Evolutionary conservation across 192 early-diverging fungal species (phyloP), one percentile per base, ranked within the genome.

Genomic region (Coemansia guatemalensis): DNA sequence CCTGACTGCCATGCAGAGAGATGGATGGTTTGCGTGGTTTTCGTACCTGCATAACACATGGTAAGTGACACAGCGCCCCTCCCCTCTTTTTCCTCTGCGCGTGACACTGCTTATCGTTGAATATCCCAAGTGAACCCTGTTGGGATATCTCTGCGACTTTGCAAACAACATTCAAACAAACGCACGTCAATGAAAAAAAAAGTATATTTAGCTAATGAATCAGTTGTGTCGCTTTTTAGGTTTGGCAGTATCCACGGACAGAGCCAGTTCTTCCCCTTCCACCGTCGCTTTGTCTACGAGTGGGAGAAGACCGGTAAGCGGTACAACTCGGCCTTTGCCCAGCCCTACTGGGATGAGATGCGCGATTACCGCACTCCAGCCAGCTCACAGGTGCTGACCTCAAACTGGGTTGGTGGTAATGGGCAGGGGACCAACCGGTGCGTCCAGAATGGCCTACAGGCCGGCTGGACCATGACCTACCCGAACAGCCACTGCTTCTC

Each of bases 291-390:
- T 48, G 67, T 84, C 35, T 56, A 74, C 14, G 82, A 84, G 60
- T 74, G 75, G 78, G 82, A 84, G 65, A 50, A 64, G n/a, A 78
- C 72, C 21, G 67, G 68, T 39, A 63, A 58, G 64, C 56, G 53
- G 39, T 74, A 72, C 66, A 69, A 75, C 67, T 24, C 60, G 2
- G 64, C 33, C 49, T 74, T 69, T 53, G 41, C 56, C 48, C 74
- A 78, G 62, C 82, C 82, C 24, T 84, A 84, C 70, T 84, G 82
- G 82, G 82, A 84, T 52, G 74, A 73, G 61, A 74, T 75, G 65
- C 64, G 72, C 30, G 82, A 84, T 69, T 81, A 69, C 67, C 75
- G 67, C 58, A 47, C 44, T 5, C 74, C 74, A 2, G 69, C 62
- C 9, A 56, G 62, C 20, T 81, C 73, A 39, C 69, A 60, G 47